phyloP scores from a whole-genome alignment of 768 basidiomycete species.

The Lactarius deliciosus region DNA sequence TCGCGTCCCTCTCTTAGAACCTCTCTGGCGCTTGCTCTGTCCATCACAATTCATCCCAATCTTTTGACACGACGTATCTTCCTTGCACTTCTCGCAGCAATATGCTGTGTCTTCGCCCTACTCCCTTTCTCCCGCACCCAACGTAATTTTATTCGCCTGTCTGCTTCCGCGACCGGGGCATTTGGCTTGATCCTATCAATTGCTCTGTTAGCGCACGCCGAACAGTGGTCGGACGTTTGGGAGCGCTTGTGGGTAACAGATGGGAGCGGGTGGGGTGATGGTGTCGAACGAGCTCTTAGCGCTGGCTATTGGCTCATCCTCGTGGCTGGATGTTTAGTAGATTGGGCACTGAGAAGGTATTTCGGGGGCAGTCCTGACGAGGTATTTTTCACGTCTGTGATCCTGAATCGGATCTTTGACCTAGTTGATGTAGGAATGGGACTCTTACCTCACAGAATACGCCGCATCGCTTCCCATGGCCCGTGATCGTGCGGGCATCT shows the following conservation, averaged over 20 bases:
- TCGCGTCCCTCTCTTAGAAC: constrained; percentile 35
- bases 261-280: constrained; percentile 52
- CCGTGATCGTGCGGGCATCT: constrained; percentile 53
- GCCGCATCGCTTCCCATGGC: constrained; percentile 49
- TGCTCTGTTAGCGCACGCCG: constrained; percentile 49
- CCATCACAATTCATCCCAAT: constrained; percentile 55
- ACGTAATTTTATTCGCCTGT: constrained; percentile 50
- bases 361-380: constrained; percentile 71
- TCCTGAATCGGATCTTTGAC: background rate
- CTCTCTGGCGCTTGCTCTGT: constrained; percentile 48
- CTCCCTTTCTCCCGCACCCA: constrained; percentile 49
- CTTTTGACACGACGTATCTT: constrained; percentile 50
- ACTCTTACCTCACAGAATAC: constrained; percentile 61
- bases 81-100: constrained; percentile 38
- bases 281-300: constrained; percentile 56
- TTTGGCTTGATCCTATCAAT: constrained; percentile 56
- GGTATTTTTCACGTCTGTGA: constrained; percentile 38
- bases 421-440: constrained; percentile 56
- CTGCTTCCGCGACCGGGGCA: constrained; percentile 53
- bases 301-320: constrained; percentile 57
- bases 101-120: constrained; percentile 43
- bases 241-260: constrained; percentile 56
- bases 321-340: constrained; percentile 44
- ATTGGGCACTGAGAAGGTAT: constrained; percentile 55
- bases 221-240: constrained; percentile 62